Evolutionary conservation across 2,329 filamentous ascomycete species (phyloP).

Genomic region (Aspergillus ibericus): DNA sequence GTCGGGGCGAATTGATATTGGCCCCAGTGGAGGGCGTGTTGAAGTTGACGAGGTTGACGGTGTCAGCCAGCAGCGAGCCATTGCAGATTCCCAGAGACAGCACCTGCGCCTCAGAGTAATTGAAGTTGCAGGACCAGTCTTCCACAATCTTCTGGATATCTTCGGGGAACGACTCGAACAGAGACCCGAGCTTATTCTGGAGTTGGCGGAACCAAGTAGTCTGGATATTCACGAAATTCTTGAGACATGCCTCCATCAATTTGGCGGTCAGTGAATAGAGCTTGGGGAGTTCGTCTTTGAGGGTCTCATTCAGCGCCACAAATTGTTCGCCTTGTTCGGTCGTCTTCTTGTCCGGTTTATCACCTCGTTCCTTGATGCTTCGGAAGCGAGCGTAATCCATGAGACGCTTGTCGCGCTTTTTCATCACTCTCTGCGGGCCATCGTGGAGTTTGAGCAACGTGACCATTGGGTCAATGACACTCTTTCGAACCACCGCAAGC

Average conservation of each 20-base stretch:
- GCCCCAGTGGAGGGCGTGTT: slow-evolving; percentile 51
- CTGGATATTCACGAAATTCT: slow-evolving; percentile 82
- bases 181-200: slow-evolving; percentile 75
- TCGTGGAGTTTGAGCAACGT: slow-evolving; percentile 76
- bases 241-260: slow-evolving; percentile 78
- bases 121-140: slow-evolving; percentile 77
- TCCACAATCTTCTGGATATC: slow-evolving; percentile 72
- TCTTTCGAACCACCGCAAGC: slow-evolving; percentile 69
- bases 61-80: slow-evolving; percentile 61
- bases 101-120: slow-evolving; percentile 70
- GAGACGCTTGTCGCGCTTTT: slow-evolving; percentile 90
- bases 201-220: slow-evolving; percentile 78
- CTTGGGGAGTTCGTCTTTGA: slow-evolving; percentile 88
- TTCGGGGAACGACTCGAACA: slow-evolving; percentile 68
- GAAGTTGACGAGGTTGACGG: slow-evolving; percentile 61
- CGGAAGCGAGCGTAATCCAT: slow-evolving; percentile 83
- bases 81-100: slow-evolving; percentile 75
- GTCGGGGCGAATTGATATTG: slow-evolving; percentile 43
- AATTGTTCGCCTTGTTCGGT: slow-evolving; percentile 85
- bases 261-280: slow-evolving; percentile 79
- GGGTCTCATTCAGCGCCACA: slow-evolving; percentile 82
- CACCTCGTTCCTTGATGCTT: slow-evolving; percentile 73
- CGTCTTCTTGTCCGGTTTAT: slow-evolving; percentile 84
- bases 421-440: slow-evolving; percentile 84
- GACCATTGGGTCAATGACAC: slow-evolving; percentile 82